These are phyloP conservation scores for Sphaceloma murrayae DNA, from an alignment of 2,329 filamentous ascomycete species.

Conservation along the genomic window DNA sequence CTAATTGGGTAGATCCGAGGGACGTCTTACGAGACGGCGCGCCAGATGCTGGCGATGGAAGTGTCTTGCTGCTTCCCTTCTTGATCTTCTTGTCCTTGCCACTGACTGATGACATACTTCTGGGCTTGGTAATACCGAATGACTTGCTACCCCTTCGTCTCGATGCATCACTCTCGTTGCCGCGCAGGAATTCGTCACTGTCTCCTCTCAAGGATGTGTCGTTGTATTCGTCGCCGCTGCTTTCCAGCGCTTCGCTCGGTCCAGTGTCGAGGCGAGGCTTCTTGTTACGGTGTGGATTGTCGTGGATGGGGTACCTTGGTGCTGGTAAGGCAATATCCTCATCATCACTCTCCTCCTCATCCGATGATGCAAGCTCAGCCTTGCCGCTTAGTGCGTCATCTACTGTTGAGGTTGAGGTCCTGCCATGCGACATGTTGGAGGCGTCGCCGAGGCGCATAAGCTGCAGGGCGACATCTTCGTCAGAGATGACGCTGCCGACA, in stretches of 20 bases:
- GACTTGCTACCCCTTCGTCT: conserved; percentile 31
- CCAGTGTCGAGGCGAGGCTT: conserved; percentile 41
- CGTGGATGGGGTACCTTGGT: conserved; percentile 23
- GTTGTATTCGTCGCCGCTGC: conserved; percentile 51
- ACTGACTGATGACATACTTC: conserved; percentile 25
- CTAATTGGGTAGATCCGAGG: conserved; percentile 49
- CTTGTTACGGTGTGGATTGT: conserved; percentile 28
- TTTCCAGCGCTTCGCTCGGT: conserved; percentile 46
- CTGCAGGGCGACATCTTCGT: conserved; percentile 95
- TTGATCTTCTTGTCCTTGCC: conserved; percentile 35
- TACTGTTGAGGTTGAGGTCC: conserved; percentile 83
- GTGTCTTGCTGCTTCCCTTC: conserved; percentile 46
- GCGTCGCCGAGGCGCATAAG: conserved; percentile 92
- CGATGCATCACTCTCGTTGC: conserved; percentile 24
- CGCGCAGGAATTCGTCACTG: conserved; percentile 38
- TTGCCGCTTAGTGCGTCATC: conserved; percentile 89
- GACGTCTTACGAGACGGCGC: conserved; percentile 61
- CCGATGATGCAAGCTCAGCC: conserved; percentile 72
- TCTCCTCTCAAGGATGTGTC: conserved; percentile 47
- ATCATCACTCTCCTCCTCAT: conserved; percentile 61
- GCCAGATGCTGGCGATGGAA: conserved; percentile 33
- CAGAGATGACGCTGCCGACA: conserved; percentile 90
- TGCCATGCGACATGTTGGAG: conserved; percentile 84
- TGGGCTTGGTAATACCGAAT: conserved; percentile 33
- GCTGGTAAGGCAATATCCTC: conserved; percentile 47